phyloP scores from a whole-genome alignment of 1,139 yeast genomes.

The Geotrichum cucujoidarum region DNA sequence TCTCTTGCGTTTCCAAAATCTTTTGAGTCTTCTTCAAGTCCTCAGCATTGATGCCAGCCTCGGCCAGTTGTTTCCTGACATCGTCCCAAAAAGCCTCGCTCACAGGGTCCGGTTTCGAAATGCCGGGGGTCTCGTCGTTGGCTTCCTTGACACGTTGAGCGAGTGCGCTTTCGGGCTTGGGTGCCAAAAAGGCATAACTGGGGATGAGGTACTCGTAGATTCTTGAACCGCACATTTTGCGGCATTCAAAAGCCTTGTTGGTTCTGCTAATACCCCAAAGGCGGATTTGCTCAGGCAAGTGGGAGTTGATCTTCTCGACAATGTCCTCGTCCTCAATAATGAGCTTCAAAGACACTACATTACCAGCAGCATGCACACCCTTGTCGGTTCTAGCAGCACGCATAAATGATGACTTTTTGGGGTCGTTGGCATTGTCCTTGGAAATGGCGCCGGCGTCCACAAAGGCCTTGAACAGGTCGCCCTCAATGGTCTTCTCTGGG shows the following conservation, averaged over 20 bases:
- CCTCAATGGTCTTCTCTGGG: constrained; percentile 86
- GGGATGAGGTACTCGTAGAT: constrained; percentile 92
- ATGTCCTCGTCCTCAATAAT: constrained; percentile 85
- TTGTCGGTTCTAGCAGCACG: constrained; percentile 98
- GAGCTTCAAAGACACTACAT: constrained; percentile 80
- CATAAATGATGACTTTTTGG: constrained; percentile 86
- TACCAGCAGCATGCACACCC: constrained; percentile 99
- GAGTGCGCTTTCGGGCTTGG: constrained; percentile 69
- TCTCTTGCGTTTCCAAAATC: constrained; percentile 32
- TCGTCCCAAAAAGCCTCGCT: constrained; percentile 69
- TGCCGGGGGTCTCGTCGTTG: constrained; percentile 52
- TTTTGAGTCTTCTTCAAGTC: constrained; percentile 38
- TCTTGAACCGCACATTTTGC: constrained; percentile 92
- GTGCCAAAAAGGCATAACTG: constrained; percentile 81
- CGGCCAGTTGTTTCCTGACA: constrained; percentile 36
- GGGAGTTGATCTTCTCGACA: constrained; percentile 62
- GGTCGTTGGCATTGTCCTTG: constrained; percentile 80
- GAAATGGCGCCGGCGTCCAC: constrained; percentile 88
- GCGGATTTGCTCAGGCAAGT: constrained; percentile 79
- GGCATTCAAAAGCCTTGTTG: constrained; percentile 87
- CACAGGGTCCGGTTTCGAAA: constrained; percentile 58
- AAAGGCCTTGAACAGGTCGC: constrained; percentile 80
- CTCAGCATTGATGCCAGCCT: constrained; percentile 34
- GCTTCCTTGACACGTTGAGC: constrained; percentile 55
- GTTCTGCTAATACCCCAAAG: constrained; percentile 92